Evolutionary conservation across 495 filamentous ascomycete species (phyloP), one percentile per base, ranked within the genome.

Genomic region (Rostrohypoxylon terebratum): DNA sequence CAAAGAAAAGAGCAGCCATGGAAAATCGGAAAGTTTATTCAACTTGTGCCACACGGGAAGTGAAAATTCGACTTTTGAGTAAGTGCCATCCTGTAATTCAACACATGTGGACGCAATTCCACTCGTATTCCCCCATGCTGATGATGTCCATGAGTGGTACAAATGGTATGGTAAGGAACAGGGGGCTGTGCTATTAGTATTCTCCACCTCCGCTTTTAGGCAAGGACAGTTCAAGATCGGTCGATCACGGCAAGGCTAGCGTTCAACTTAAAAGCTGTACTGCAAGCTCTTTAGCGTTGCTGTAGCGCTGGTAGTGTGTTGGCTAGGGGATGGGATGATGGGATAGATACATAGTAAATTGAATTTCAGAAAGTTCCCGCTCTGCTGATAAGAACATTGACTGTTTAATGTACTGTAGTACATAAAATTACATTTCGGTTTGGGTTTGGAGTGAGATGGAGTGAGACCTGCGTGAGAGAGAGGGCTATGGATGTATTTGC

Each of bases 111-210:
- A 67, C 28, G 71, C 20, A 74, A 63, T 48, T 62, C 61, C 66
- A 74, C 69, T 74, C 71, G 71, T 74, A 74, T 74, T 74, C 63
- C 58, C 58, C 71, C 58, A 74, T 70, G 58, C n/a, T 60, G 66
- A 66, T 50, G 71, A 69, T 51, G 36, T 58, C 38, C 60, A 65
- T 44, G 25, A 28, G 28, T 28, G 71, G 61, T 51, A 14, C 48
- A 53, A n/a, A n/a, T n/a, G n/a, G n/a, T n/a, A n/a, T 53, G 48
- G 48, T 23, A 53, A 25, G 48, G 23, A 23, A 53, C 21, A 8
- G 20, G 21, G 13, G 66, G 68, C 68, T 34, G 65, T 73, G 71
- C 66, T 65, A 54, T 45, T 0, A n/a, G n/a, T n/a, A 55, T 63
- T 69, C 66, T 28, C 71, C 71, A 74, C 71, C 51, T 74, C 58